Percentiles rank a stretch among this genome's conserved stretches.
These are phyloP conservation scores for Lodderomyces orthopsilosis DNA, from an alignment of 1,139 yeast species.

Conservation along the genomic window DNA sequence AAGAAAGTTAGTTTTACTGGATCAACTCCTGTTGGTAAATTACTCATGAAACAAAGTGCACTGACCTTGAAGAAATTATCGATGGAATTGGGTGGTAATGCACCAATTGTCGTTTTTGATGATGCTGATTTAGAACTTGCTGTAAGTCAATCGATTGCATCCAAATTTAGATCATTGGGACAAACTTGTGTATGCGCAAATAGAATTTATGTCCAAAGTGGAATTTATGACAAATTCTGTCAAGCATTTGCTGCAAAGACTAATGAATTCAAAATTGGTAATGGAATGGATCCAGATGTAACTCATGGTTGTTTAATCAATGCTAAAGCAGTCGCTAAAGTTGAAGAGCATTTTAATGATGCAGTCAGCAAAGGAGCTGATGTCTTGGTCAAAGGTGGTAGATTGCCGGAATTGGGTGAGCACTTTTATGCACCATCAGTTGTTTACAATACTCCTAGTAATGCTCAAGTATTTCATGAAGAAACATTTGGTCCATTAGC, in stretches of 20 bases:
- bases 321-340: conserved; percentile 38
- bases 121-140: conserved; percentile 51
- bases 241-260: conserved; percentile 33
- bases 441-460: conserved; percentile 36
- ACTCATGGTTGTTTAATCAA: conserved; percentile 48
- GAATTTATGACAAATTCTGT: conserved; percentile 59
- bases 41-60: conserved; percentile 46
- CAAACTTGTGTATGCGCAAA: conserved; percentile 92
- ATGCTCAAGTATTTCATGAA: conserved; percentile 39
- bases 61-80: conserved; percentile 48
- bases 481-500: conserved; percentile 51
- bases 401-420: conserved; percentile 37
- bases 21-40: conserved; percentile 54
- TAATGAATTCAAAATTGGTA: conserved; percentile 36
- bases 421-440: conserved; percentile 43
- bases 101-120: conserved; percentile 47
- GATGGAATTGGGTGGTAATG: conserved; percentile 54
- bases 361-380: conserved; percentile 44
- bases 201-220: conserved; percentile 71
- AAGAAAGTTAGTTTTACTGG: conserved; percentile 59
- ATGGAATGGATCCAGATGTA: conserved; percentile 42
- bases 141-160: conserved; percentile 51
- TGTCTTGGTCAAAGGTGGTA: conserved; percentile 40
- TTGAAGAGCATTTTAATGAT: conserved; percentile 39
- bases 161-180: conserved; percentile 68